phyloP scores from a whole-genome alignment of 768 basidiomycete genomes.

The Russula earlei region DNA sequence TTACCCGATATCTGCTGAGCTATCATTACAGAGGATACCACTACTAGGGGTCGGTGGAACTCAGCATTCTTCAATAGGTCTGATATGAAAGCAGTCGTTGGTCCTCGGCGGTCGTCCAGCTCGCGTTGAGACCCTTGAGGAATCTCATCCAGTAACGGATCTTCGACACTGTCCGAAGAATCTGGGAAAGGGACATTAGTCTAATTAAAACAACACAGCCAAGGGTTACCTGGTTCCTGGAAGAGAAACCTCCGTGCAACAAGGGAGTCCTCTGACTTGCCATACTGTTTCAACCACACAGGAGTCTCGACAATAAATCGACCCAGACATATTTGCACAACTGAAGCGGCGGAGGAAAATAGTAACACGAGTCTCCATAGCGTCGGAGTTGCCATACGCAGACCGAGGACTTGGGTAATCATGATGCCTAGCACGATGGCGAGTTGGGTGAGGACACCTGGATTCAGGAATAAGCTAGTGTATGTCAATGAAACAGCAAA shows the following conservation, averaged over 20 bases:
- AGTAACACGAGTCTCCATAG: conserved; percentile 66
- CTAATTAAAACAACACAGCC: neutral
- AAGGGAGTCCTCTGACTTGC: conserved; percentile 41
- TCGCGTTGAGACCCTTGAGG: conserved; percentile 22
- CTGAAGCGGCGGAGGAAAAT: conserved; percentile 47
- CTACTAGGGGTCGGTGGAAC: conserved; percentile 51
- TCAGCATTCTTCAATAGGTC: conserved; percentile 42
- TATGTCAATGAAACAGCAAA: neutral
- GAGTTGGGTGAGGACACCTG: conserved; percentile 74
- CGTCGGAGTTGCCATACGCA: conserved; percentile 57
- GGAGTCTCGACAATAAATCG: conserved; percentile 61
- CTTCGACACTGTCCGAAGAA: conserved; percentile 1
- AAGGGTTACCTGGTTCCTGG: conserved; percentile 12
- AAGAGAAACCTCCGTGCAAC: conserved; percentile 38
- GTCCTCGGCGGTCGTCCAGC: conserved; percentile 22
- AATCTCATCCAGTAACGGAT: conserved; percentile 21
- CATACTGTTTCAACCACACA: conserved; percentile 47
- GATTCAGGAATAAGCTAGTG: neutral
- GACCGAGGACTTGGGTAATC: conserved; percentile 71
- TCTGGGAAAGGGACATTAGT: conserved; percentile 23
- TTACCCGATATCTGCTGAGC: conserved; percentile 69
- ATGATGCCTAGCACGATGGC: conserved; percentile 82
- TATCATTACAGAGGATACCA: conserved; percentile 62
- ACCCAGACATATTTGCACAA: conserved; percentile 47
- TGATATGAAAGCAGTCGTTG: conserved; percentile 37